Evolutionary conservation across 2,329 filamentous ascomycete genomes (phyloP).

Genomic region (Scolecobasidium constrictum): DNA sequence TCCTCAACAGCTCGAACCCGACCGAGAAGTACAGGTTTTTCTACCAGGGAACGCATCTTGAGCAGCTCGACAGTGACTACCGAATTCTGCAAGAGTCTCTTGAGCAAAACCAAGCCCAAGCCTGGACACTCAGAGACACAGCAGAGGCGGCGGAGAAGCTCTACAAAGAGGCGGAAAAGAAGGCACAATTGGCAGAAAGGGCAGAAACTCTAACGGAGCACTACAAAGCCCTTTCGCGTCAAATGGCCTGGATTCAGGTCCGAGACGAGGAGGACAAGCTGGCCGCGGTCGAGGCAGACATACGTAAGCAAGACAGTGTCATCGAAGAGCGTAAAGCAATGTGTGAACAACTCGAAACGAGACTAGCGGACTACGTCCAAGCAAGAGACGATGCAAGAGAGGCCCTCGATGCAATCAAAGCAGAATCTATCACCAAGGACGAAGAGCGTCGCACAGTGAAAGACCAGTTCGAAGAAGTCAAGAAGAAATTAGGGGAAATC

Average conservation of each 20-base stretch:
- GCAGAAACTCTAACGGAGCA: slow-evolving; percentile 1
- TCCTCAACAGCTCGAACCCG: slow-evolving; percentile 74
- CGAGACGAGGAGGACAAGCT: slow-evolving; percentile 7
- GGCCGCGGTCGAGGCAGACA: slow-evolving; percentile 1
- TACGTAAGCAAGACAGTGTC: background rate
- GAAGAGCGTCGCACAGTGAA: slow-evolving; percentile 24
- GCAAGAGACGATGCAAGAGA: background rate
- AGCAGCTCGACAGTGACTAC: slow-evolving; percentile 88
- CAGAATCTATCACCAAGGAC: background rate
- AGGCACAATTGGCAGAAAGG: slow-evolving; percentile 5
- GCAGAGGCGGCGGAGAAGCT: slow-evolving; percentile 23
- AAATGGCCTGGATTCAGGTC: slow-evolving; percentile 11
- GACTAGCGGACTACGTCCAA: slow-evolving; percentile 2
- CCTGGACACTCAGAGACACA: slow-evolving; percentile 35
- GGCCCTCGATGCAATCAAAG: slow-evolving; percentile 1
- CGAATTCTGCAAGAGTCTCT: slow-evolving; percentile 61
- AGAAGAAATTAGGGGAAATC: background rate
- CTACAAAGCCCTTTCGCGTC: background rate
- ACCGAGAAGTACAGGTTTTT: slow-evolving; percentile 94
- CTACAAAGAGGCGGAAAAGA: slow-evolving; percentile 5
- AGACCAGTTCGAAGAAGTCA: slow-evolving; percentile 35
- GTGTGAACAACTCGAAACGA: background rate
- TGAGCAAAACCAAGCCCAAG: slow-evolving; percentile 18
- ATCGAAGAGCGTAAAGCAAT: background rate
- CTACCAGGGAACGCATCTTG: slow-evolving; percentile 83